Evolutionary conservation across 805 yeast species (phyloP).

Genomic region (Ogataea zsoltii): DNA sequence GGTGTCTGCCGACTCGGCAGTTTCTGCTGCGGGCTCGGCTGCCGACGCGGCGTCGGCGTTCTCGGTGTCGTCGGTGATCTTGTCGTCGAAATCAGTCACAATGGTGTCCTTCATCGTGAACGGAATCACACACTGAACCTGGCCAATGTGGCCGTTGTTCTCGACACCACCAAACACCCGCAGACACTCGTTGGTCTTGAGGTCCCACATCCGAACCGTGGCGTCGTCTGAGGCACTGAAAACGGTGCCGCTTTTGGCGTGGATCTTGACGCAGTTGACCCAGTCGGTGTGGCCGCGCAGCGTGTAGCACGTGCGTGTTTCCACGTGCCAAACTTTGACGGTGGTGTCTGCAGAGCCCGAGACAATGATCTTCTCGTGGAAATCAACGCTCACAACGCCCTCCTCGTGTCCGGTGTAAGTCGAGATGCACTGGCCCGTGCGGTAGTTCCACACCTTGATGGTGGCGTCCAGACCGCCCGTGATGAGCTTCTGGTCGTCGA

Average conservation of each 20-base stretch:
- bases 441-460: constrained; percentile 93
- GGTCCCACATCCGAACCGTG: constrained; percentile 94
- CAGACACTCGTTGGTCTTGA: constrained; percentile 75
- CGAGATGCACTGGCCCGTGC: constrained; percentile 90
- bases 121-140: constrained; percentile 90
- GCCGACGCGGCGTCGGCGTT: constrained; percentile 8
- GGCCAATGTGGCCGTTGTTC: constrained; percentile 86
- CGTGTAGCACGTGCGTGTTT: constrained; percentile 87
- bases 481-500: constrained; percentile 85
- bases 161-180: constrained; percentile 75
- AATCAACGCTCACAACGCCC: constrained; percentile 82
- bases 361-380: constrained; percentile 75
- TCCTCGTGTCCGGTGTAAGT: constrained; percentile 93
- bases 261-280: constrained; percentile 88
- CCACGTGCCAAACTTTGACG: constrained; percentile 95
- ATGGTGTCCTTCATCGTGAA: constrained; percentile 66
- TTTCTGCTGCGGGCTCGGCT: constrained; percentile 10
- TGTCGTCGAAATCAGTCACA: constrained; percentile 33
- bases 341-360: constrained; percentile 93
- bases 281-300: constrained; percentile 91
- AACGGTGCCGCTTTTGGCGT: constrained; percentile 72
- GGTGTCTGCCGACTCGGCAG: constrained; percentile 13
- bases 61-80: constrained; percentile 15
- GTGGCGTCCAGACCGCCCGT: constrained; percentile 92
- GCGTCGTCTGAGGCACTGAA: constrained; percentile 91